These are phyloP conservation scores for Botrytis galanthina DNA, from an alignment of 2,329 filamentous ascomycete species.

Conservation along the genomic window DNA sequence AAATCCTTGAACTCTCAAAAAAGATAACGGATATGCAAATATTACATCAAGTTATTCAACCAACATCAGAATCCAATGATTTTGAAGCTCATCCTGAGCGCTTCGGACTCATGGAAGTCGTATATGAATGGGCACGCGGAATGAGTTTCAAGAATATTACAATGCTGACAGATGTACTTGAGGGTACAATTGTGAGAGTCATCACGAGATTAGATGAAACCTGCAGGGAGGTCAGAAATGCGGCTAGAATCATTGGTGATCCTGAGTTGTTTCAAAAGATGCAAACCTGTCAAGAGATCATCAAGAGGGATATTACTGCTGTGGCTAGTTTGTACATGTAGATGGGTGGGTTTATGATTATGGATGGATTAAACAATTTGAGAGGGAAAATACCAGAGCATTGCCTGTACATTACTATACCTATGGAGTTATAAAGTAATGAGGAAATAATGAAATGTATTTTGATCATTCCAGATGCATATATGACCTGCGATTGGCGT, in stretches of 20 bases:
- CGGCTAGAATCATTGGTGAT: slow-evolving; percentile 91
- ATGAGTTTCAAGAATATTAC: slow-evolving; percentile 99
- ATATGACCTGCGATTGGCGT: background rate
- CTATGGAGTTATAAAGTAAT: slow-evolving; percentile 1
- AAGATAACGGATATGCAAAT: slow-evolving; percentile 91
- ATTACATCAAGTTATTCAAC: slow-evolving; percentile 86
- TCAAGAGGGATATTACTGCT: slow-evolving; percentile 92
- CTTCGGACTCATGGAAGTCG: slow-evolving; percentile 94
- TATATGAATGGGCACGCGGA: slow-evolving; percentile 96
- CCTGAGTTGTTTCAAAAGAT: slow-evolving; percentile 93
- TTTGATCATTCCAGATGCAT: background rate
- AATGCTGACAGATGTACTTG: slow-evolving; percentile 89
- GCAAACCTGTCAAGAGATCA: slow-evolving; percentile 95
- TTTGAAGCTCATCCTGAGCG: slow-evolving; percentile 75
- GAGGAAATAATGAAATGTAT: background rate
- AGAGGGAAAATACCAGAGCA: background rate
- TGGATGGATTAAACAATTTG: background rate
- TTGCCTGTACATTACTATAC: background rate
- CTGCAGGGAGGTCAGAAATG: slow-evolving; percentile 95
- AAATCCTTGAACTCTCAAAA: slow-evolving; percentile 86
- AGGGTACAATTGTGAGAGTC: slow-evolving; percentile 93
- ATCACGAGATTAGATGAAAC: slow-evolving; percentile 95
- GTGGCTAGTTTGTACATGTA: slow-evolving; percentile 88
- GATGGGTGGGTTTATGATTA: background rate
- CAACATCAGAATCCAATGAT: slow-evolving; percentile 86